Conservation (phyloP, 345 rosid species). For the Fremontodendron californicum region DNA sequence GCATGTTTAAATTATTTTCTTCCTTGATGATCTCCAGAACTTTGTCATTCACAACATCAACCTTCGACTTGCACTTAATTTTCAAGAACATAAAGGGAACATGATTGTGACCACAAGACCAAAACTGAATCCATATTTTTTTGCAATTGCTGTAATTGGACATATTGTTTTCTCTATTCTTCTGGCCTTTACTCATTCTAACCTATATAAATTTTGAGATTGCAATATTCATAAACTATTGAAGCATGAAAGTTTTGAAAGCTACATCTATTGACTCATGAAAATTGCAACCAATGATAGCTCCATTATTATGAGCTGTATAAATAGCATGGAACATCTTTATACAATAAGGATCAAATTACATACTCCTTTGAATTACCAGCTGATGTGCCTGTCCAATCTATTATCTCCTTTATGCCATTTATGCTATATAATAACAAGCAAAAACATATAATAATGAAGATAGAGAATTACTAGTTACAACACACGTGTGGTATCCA, state of each 20-base stretch:
- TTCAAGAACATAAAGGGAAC: not conserved
- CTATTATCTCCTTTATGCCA: not conserved
- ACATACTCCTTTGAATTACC: not conserved
- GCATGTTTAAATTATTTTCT: not conserved
- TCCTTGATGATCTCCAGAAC: not conserved
- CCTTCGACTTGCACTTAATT: conserved; percentile 1
- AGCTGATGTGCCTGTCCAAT: not conserved
- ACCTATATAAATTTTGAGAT: not conserved
- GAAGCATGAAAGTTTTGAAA: not conserved
- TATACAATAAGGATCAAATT: not conserved
- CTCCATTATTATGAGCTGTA: not conserved
- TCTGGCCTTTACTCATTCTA: not conserved
- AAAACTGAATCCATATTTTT: not conserved
- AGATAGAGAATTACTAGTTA: conserved; percentile 56
- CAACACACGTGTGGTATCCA: conserved; percentile 85
- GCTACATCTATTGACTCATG: not conserved
- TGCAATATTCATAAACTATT: not conserved
- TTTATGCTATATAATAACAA: not conserved
- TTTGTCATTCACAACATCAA: not conserved
- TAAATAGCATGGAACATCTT: not conserved
- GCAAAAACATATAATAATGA: not conserved
- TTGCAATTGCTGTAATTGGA: not conserved
- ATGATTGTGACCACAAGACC: not conserved
- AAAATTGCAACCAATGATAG: not conserved
- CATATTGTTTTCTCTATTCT: not conserved